Evolutionary conservation across 257 asterid species (phyloP), one percentile per base, ranked within the genome.

Genomic region (Rubia yunnanensis): DNA sequence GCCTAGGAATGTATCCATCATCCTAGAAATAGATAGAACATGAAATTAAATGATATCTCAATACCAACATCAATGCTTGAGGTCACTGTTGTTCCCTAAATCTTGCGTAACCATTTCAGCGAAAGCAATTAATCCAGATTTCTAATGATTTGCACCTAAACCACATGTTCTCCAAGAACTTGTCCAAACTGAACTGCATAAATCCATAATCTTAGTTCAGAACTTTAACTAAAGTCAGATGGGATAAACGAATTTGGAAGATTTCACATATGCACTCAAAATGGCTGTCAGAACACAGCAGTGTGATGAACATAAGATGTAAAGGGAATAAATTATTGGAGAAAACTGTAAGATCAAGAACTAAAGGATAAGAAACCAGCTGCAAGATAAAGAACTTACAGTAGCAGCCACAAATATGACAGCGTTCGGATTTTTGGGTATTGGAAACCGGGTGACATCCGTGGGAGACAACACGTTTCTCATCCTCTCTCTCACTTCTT

Each of bases 401-500:
- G 92, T 92, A 30, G 99, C 99, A 54, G 95, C 95, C 61, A 89
- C 99, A 49, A 89, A 74, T 71, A 92, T 89, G 60, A 86, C 96
- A 52, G 96, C 87, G 63, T 80, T 71, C 15, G 99, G 96, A 65
- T 83, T 83, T 77, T 88, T 92, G 61, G 97, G 99, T 60, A 87
- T 73, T 18, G 99, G 97, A 76, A 89, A 92, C 61, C 88, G 95
- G 1, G 98, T 92, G 72, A 89, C 97, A 62, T 92, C 98, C 18
- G 98, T 92, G 60, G 87, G 89, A 57, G 97, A 92, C 73, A 92
- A 74, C 72, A 92, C 97, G 20, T 70, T 86, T 54, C 96, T 81
- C 99, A 92, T 85, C 35, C 94, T 85, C 72, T 86, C 94, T 78
- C 84, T 85, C 67, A 82, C 99, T 79, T 89, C 90, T 83, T 89